These are phyloP conservation scores for Apostasia ramifera DNA, from an alignment of 106 monocot species.

Conservation along the genomic window DNA sequence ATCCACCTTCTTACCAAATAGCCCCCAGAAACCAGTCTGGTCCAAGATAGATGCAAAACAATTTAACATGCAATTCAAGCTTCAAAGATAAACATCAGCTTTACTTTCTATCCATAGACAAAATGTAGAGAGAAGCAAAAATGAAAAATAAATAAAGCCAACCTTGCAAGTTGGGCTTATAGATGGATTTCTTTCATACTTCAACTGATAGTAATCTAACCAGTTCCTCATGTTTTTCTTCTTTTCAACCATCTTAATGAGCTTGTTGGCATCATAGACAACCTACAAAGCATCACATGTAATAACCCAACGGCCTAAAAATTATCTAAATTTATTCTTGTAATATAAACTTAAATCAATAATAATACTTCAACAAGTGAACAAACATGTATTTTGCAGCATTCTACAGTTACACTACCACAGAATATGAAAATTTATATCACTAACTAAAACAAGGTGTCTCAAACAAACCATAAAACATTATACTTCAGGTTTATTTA, in stretches of 20 bases:
- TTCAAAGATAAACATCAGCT: too few species aligned
- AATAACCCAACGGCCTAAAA: too few species aligned
- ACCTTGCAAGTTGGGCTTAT: slow-evolving; percentile 49
- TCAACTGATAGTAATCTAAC: slow-evolving; percentile 46
- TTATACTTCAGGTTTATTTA: too few species aligned
- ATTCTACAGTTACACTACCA: too few species aligned
- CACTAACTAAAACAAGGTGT: too few species aligned
- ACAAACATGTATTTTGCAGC: too few species aligned
- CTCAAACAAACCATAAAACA: too few species aligned
- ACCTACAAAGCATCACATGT: slow-evolving; percentile 19
- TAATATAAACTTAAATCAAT: too few species aligned
- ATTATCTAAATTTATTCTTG: too few species aligned
- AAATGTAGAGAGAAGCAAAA: not conserved
- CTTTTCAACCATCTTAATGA: slow-evolving; percentile 39
- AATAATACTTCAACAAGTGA: too few species aligned
- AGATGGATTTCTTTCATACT: slow-evolving; percentile 40
- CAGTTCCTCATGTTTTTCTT: slow-evolving; percentile 46
- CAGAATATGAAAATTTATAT: too few species aligned
- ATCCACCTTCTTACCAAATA: slow-evolving; percentile 50
- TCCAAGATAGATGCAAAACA: not conserved
- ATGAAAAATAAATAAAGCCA: not conserved
- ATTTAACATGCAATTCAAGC: not conserved
- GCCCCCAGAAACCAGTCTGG: slow-evolving; percentile 52
- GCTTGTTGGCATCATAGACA: slow-evolving; percentile 50
- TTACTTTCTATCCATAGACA: not conserved